Conservation (phyloP, 2,329 filamentous ascomycete genomes). For the Phaeophleospora eucalypticola region DNA sequence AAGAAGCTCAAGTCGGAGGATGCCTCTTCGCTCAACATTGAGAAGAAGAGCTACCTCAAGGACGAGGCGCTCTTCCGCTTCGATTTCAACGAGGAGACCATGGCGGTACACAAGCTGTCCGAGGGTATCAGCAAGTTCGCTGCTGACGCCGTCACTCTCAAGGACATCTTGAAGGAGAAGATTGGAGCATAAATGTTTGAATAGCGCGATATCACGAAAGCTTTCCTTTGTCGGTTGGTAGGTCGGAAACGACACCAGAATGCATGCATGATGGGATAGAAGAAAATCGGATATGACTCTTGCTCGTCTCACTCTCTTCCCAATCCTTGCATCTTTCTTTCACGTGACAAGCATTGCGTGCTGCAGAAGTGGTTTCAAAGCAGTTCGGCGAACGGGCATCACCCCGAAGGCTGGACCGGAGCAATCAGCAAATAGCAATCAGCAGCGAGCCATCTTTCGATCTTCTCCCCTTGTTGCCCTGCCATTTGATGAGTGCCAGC, state of each 20-base stretch:
- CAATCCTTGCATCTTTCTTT: neutral
- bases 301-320: neutral
- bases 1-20: slow-evolving; percentile 80
- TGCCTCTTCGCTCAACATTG: slow-evolving; percentile 66
- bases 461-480: too few species aligned
- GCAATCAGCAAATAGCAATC: neutral
- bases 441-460: too few species aligned
- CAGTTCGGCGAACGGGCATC: neutral
- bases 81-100: slow-evolving; percentile 99
- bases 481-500: too few species aligned
- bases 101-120: slow-evolving; percentile 98
- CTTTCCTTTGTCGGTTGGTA: slow-evolving; percentile 4
- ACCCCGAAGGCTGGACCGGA: neutral
- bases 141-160: slow-evolving; percentile 88
- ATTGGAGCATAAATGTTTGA: slow-evolving; percentile 42
- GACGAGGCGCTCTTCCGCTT: slow-evolving; percentile 92
- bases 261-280: slow-evolving; percentile 5
- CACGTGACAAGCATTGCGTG: too few species aligned
- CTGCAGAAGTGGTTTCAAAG: neutral
- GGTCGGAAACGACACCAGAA: slow-evolving; percentile 5
- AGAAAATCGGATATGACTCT: neutral
- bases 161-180: slow-evolving; percentile 88
- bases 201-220: neutral
- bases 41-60: slow-evolving; percentile 87
- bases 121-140: slow-evolving; percentile 99